These are phyloP conservation scores for Pleurotus tuoliensis DNA, from an alignment of 768 basidiomycete species.

Conservation along the genomic window DNA sequence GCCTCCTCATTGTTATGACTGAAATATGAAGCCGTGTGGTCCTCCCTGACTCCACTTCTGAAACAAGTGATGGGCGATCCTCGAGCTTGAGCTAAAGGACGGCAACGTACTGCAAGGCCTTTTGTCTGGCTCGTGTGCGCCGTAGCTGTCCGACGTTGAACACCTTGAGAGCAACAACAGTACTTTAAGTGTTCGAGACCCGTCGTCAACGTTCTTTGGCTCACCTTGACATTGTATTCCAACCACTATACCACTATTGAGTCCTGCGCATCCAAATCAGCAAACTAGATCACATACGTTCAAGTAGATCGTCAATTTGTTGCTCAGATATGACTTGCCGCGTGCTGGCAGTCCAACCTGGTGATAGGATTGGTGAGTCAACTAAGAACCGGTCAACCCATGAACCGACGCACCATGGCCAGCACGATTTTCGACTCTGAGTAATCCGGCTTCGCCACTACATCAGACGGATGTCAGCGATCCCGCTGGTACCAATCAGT, in stretches of 20 bases:
- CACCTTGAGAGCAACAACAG: conserved; percentile 48
- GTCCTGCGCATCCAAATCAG: too few species aligned
- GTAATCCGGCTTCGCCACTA: conserved; percentile 96
- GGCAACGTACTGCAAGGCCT: conserved; percentile 61
- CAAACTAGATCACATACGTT: conserved; percentile 50
- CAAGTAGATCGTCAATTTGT: conserved; percentile 95
- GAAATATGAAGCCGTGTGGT: conserved; percentile 90
- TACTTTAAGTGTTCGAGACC: background rate
- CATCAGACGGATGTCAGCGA: background rate
- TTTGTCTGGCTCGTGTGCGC: conserved; percentile 78
- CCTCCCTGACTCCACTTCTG: conserved; percentile 82
- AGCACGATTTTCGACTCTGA: conserved; percentile 98
- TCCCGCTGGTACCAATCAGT: background rate
- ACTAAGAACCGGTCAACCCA: background rate
- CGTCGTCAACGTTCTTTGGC: background rate
- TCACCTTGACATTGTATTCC: conserved; percentile 94
- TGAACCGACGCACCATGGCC: conserved; percentile 67
- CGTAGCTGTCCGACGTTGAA: conserved; percentile 98
- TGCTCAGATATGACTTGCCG: conserved; percentile 97
- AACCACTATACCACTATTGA: conserved; percentile 66
- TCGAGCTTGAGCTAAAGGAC: background rate
- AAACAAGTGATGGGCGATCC: background rate
- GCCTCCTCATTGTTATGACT: conserved; percentile 81
- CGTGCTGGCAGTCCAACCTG: conserved; percentile 97
- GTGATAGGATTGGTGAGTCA: background rate